Conservation (phyloP, 345 rosid species). For the Populus ilicifolia region DNA sequence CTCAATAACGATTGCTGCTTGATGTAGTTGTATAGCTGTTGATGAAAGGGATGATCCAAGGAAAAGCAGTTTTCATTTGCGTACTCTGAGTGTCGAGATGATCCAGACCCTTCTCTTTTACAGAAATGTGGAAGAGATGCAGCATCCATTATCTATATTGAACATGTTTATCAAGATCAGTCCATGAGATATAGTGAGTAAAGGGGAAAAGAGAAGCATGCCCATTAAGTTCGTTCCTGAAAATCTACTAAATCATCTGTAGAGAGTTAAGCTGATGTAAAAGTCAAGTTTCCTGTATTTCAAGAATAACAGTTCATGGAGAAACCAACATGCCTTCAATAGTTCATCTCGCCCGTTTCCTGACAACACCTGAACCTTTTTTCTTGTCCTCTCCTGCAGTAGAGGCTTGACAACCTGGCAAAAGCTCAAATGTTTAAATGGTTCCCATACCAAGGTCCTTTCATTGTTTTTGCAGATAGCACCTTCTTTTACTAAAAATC, state of each 20-base stretch:
- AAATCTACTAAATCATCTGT: neutral
- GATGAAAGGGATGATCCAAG: conserved; percentile 81
- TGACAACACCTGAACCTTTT: conserved; percentile 69
- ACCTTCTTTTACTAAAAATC: neutral
- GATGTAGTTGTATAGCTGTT: conserved; percentile 77
- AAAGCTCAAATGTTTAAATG: conserved; percentile 9
- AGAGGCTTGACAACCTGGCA: conserved; percentile 86
- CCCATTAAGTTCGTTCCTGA: neutral
- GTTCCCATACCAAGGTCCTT: neutral
- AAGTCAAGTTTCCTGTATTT: conserved; percentile 2
- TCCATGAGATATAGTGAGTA: neutral
- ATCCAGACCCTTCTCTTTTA: conserved; percentile 76
- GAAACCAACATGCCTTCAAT: conserved; percentile 49
- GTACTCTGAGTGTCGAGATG: conserved; percentile 50
- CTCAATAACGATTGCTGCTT: conserved; percentile 49
- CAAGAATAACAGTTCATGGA: neutral
- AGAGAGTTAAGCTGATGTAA: neutral
- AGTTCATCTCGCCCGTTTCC: conserved; percentile 82
- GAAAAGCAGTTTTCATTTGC: conserved; percentile 58
- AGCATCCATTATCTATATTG: conserved; percentile 70
- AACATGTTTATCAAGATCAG: conserved; percentile 7
- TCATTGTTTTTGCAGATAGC: neutral
- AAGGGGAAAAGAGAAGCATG: neutral
- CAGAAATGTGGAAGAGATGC: conserved; percentile 89
- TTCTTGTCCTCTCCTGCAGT: conserved; percentile 86